Evolutionary conservation across 2,329 filamentous ascomycete genomes (phyloP).

Genomic region (Talaromyces pinophilus): DNA sequence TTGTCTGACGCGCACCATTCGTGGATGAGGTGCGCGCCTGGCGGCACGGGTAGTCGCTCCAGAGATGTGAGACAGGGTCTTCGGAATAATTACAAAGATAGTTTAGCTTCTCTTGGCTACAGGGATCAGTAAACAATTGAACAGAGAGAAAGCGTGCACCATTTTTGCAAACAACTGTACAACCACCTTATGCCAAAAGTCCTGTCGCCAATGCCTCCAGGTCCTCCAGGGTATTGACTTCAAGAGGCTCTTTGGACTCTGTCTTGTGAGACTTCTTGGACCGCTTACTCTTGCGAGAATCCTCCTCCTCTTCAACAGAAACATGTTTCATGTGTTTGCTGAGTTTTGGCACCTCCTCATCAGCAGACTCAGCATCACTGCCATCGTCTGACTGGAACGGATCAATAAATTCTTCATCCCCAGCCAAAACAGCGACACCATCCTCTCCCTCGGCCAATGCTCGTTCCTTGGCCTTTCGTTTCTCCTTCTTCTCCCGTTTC

Average conservation of each 20-base stretch:
- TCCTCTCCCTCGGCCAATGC: constrained; percentile 39
- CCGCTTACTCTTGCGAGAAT: constrained; percentile 30
- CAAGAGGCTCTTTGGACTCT: constrained; percentile 29
- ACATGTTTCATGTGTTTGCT: constrained; percentile 45
- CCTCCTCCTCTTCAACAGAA: constrained; percentile 31
- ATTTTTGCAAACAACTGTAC: constrained; percentile 13
- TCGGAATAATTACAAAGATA: constrained; percentile 8
- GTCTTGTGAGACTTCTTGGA: constrained; percentile 28
- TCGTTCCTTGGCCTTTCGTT: constrained; percentile 44
- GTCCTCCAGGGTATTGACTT: constrained; percentile 50
- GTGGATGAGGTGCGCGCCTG: too few relatives aligned
- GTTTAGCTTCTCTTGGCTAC: constrained; percentile 9
- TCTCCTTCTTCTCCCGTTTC: constrained; percentile 54
- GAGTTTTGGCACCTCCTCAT: constrained; percentile 24
- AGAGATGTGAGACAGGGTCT: neutral
- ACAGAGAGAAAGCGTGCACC: constrained; percentile 13
- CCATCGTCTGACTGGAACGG: constrained; percentile 24
- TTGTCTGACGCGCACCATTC: too few relatives aligned
- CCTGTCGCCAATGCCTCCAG: constrained; percentile 50
- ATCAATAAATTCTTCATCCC: constrained; percentile 26
- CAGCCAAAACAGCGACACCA: constrained; percentile 35
- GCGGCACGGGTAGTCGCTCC: too few relatives aligned
- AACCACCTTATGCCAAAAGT: constrained; percentile 35
- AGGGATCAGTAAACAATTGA: constrained; percentile 16
- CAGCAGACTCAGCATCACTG: constrained; percentile 28